Evolutionary conservation across 345 rosid species (phyloP), one percentile per base, ranked within the genome.

Genomic region (Gossypium ekmanianum): DNA sequence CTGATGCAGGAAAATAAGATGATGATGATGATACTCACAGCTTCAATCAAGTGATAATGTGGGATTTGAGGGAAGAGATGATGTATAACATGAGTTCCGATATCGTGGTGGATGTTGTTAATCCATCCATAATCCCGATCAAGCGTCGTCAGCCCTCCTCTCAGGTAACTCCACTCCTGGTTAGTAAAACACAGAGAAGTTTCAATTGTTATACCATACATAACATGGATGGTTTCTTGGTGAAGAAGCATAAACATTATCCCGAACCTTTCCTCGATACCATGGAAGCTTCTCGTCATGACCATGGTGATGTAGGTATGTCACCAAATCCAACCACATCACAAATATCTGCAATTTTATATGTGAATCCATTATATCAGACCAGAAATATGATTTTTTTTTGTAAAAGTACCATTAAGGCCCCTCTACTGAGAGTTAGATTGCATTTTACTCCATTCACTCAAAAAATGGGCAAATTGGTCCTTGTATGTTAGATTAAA

Each of bases 21-120:
- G 4, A 48, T 59, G 61, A 66, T 9, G n/a, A 51, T 48, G 16
- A 26, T 22, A 77, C 88, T 85, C 61, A 94, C 98, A 5, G 98
- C 98, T 87, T 94, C 98, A 20, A 90, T 74, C 71, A 94, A 85
- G 82, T 92, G 92, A 63, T 94, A 94, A 80, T 94, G 98, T 39
- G 98, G 98, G 87, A 94, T 94, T 79, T 94, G 98, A 11, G 98
- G 98, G 87, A 94, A 94, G 62, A 92, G 91, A 75, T 94, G 97
- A 77, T 94, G 98, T 56, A 94, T 81, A 68, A 94, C 98, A 83
- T 94, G 98, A 24, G 98, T 94, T 63, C 98, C 98, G 29, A 94
- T 94, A 66, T 94, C 98, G 61, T 94, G 98, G 84, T 94, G 98
- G 80, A 94, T 87, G 87, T 88, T 89, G 71, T 94, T 94, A 80